phyloP scores from a whole-genome alignment of 2,329 filamentous ascomycete genomes.

The Fusarium hostae region DNA sequence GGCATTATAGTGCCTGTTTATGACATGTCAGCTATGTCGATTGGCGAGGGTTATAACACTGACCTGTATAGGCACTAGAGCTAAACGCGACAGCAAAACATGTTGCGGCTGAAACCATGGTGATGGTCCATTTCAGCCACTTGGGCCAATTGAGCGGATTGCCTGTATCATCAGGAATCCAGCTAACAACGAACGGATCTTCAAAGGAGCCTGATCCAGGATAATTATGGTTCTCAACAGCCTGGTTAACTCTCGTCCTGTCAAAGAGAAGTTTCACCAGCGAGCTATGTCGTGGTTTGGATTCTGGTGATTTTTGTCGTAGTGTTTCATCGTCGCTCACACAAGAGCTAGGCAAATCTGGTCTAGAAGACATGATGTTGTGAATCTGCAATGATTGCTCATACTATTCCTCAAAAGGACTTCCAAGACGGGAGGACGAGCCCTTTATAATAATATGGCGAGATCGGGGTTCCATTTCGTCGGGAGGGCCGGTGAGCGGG shows the following conservation, averaged over 20 bases:
- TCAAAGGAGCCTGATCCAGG: slow-evolving; percentile 71
- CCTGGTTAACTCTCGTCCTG: slow-evolving; percentile 66
- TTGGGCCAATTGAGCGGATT: slow-evolving; percentile 71
- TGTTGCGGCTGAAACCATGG: slow-evolving; percentile 70
- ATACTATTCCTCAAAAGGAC: slow-evolving; percentile 12
- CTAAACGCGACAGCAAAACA: slow-evolving; percentile 77
- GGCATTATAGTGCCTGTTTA: slow-evolving; percentile 51
- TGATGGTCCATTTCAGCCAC: slow-evolving; percentile 72
- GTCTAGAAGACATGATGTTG: slow-evolving; percentile 5
- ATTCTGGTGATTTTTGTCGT: slow-evolving; percentile 10
- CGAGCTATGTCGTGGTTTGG: slow-evolving; percentile 6
- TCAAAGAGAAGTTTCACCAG: slow-evolving; percentile 62
- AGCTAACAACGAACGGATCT: slow-evolving; percentile 75
- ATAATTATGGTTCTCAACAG: slow-evolving; percentile 67
- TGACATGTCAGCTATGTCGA: neutral
- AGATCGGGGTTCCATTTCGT: slow-evolving; percentile 20
- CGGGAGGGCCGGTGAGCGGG: slow-evolving; percentile 21
- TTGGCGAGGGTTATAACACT: slow-evolving; percentile 20
- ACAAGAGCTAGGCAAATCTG: slow-evolving; percentile 4
- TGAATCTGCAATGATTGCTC: neutral
- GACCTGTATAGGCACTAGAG: slow-evolving; percentile 73
- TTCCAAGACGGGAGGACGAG: slow-evolving; percentile 21
- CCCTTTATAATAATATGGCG: slow-evolving; percentile 26
- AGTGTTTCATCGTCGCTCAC: slow-evolving; percentile 33
- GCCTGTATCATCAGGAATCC: slow-evolving; percentile 72